These are phyloP conservation scores for Candida tropicalis DNA, from an alignment of 1,139 yeast genomes.

Conservation along the genomic window DNA sequence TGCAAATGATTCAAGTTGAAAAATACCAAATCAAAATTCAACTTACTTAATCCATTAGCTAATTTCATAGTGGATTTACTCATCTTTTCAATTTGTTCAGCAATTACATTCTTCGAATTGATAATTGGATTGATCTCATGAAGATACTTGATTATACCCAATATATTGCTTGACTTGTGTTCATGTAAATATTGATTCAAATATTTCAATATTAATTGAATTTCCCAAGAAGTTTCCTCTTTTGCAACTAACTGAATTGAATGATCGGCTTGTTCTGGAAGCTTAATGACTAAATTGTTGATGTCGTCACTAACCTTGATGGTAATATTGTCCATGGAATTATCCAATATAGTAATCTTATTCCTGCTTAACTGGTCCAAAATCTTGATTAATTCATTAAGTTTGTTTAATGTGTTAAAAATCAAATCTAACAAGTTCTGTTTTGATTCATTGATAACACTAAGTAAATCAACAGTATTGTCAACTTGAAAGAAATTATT, in stretches of 20 bases:
- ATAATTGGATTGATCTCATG: conserved; percentile 35
- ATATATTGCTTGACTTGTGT: conserved; percentile 20
- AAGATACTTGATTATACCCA: conserved; percentile 36
- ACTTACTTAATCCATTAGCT: conserved; percentile 34
- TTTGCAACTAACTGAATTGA: conserved; percentile 18
- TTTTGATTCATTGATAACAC: conserved; percentile 22
- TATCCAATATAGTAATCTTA: conserved; percentile 30
- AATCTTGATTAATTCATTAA: conserved; percentile 35
- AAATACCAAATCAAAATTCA: conserved; percentile 37
- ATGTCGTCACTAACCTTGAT: conserved; percentile 31
- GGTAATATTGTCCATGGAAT: conserved; percentile 31
- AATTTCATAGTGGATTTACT: conserved; percentile 20
- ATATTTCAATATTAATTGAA: conserved; percentile 15
- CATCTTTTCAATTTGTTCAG: conserved; percentile 3
- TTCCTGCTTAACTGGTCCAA: conserved; percentile 36
- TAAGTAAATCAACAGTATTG: conserved; percentile 29
- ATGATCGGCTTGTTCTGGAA: conserved; percentile 24
- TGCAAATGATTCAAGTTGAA: conserved; percentile 37
- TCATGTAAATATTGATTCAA: conserved; percentile 17
- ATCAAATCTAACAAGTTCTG: conserved; percentile 25
- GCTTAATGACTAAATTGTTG: conserved; percentile 26
- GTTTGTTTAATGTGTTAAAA: conserved; percentile 33
- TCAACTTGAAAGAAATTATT: conserved; percentile 31
- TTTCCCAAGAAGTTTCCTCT: conserved; percentile 7
- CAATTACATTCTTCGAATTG: conserved; percentile 20